phyloP scores from a whole-genome alignment of 768 basidiomycete genomes.

The Lactifluus echinatus region DNA sequence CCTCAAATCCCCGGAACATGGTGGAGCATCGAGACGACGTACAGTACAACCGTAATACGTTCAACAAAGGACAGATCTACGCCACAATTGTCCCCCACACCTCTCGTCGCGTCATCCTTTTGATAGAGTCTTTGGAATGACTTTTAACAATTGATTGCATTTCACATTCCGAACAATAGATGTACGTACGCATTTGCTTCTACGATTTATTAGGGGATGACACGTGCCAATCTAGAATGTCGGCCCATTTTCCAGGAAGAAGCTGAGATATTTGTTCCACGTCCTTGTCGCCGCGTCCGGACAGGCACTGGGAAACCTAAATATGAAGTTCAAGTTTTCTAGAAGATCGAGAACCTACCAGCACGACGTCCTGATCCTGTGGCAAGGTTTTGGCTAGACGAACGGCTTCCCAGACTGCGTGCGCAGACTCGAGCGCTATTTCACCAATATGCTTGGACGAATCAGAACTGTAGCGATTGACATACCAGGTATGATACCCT shows the following conservation, averaged over 20 bases:
- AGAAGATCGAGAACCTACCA: constrained; percentile 47
- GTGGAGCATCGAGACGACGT: background rate
- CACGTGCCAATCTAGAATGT: constrained; percentile 89
- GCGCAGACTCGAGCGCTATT: constrained; percentile 85
- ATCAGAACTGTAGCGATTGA: constrained; percentile 3
- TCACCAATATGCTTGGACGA: constrained; percentile 7
- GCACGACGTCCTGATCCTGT: constrained; percentile 80
- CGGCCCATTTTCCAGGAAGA: constrained; percentile 89
- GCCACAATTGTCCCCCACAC: background rate
- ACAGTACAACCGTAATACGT: background rate
- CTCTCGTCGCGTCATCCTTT: background rate
- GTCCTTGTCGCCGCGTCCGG: constrained; percentile 96
- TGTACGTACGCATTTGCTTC: background rate
- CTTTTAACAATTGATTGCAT: background rate
- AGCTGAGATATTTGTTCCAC: constrained; percentile 94
- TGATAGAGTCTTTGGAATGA: background rate
- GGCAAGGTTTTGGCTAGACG: constrained; percentile 76
- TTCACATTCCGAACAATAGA: background rate
- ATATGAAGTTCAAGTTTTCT: background rate
- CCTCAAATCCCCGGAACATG: background rate
- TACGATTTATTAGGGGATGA: constrained; percentile 25
- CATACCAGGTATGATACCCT: constrained; percentile 94
- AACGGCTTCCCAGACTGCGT: constrained; percentile 92
- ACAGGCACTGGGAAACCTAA: constrained; percentile 56
- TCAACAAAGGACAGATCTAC: background rate